Evolutionary conservation across 192 early-diverging fungal genomes (phyloP).

Genomic region (Haplosporangium gracile): DNA sequence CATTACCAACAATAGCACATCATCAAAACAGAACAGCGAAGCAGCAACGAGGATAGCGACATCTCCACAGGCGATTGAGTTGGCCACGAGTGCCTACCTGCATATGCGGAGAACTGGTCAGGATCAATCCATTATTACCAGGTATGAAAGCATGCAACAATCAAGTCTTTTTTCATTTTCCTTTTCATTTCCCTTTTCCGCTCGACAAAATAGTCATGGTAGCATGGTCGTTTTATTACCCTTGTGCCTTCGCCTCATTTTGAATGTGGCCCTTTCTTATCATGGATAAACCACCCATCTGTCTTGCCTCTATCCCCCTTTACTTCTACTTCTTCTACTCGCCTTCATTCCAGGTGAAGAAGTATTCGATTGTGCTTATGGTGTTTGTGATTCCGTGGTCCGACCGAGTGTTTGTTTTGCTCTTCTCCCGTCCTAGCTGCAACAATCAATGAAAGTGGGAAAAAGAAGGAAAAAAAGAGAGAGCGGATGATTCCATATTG

Average conservation of each 20-base stretch:
- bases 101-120: constrained; percentile 90
- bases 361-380: not conserved
- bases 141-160: constrained; percentile 66
- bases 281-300: not conserved
- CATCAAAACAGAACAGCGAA: not conserved
- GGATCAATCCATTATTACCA: constrained; percentile 91
- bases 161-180: not conserved
- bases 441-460: not conserved
- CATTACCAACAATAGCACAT: not conserved
- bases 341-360: not conserved
- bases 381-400: not conserved
- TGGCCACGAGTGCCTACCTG: constrained; percentile 87
- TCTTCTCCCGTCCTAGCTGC: not conserved
- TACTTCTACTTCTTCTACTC: not conserved
- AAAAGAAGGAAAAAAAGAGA: not conserved
- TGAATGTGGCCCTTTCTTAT: not conserved
- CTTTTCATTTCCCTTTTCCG: no score
- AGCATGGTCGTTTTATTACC: not conserved
- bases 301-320: not conserved
- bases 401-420: not conserved
- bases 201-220: not conserved
- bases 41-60: constrained; percentile 17
- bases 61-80: constrained; percentile 86
- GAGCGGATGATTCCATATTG: not conserved
- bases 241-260: not conserved